These are phyloP conservation scores for Trypanosoma melophagium DNA, from an alignment of 208 protist species.

Conservation along the genomic window DNA sequence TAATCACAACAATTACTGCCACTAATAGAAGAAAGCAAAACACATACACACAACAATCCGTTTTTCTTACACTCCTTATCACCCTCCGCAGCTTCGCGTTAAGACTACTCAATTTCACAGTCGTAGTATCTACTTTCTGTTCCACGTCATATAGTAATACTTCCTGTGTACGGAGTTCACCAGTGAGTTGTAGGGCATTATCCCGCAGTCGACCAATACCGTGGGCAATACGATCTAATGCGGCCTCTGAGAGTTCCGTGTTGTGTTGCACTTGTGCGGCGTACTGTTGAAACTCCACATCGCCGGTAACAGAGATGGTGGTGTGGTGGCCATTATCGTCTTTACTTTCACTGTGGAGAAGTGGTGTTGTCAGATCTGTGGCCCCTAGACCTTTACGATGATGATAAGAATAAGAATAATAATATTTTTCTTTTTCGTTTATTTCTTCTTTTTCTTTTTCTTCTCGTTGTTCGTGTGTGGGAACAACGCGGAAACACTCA, in stretches of 20 bases:
- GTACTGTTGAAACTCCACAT: conserved; percentile 21
- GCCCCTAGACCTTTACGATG: neutral
- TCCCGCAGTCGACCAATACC: conserved; percentile 23
- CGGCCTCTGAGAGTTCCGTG: conserved; percentile 13
- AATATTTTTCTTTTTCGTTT: neutral
- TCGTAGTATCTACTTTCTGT: conserved; percentile 13
- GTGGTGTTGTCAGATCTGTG: neutral
- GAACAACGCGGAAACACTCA: conserved; percentile 40
- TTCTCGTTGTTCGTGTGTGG: conserved; percentile 10
- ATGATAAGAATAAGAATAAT: neutral
- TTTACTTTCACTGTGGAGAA: too few relatives aligned
- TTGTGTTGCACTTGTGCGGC: conserved; percentile 14
- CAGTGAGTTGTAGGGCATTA: conserved; percentile 12
- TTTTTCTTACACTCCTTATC: conserved; percentile 8
- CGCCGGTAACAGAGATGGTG: neutral
- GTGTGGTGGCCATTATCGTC: too few relatives aligned
- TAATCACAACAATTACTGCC: conserved; percentile 16
- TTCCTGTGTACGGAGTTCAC: conserved; percentile 19
- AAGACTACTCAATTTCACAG: neutral
- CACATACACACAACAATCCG: conserved; percentile 18
- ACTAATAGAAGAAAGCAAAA: conserved; percentile 23
- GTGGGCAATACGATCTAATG: conserved; percentile 17
- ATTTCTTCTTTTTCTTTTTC: conserved; percentile 2
- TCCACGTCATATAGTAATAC: conserved; percentile 12
- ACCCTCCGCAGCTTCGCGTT: conserved; percentile 17